Evolutionary conservation across 225 moss, liverwort and hornwort species (phyloP).

Genomic region (Physcomitrium patens): DNA sequence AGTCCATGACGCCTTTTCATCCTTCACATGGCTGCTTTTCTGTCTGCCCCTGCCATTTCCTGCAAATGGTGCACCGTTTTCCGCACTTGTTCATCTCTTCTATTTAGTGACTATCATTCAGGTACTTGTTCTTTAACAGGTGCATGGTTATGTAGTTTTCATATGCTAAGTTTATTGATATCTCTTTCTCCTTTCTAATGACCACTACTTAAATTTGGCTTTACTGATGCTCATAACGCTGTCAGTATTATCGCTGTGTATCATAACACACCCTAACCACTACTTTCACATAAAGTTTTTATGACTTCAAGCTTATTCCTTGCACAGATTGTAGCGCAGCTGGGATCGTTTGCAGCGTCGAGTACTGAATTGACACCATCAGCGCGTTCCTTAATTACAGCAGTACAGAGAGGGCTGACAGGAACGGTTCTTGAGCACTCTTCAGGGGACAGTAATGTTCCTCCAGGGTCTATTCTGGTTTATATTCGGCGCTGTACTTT

Average conservation of each 20-base stretch:
- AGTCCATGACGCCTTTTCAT: constrained; percentile 84
- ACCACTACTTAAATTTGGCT: constrained; percentile 1
- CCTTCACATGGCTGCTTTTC: constrained; percentile 84
- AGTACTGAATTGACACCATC: constrained; percentile 60
- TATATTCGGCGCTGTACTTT: constrained; percentile 76
- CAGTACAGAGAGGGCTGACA: constrained; percentile 58
- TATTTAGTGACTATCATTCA: constrained; percentile 83
- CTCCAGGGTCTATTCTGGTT: constrained; percentile 45
- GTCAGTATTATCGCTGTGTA: neutral
- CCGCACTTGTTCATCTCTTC: constrained; percentile 83
- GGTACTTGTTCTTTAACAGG: constrained; percentile 42
- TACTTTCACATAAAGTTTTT: constrained; percentile 8
- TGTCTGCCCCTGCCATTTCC: constrained; percentile 84
- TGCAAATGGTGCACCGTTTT: constrained; percentile 79
- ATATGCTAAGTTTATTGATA: neutral
- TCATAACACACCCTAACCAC: neutral
- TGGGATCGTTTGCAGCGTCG: constrained; percentile 53
- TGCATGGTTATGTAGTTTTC: neutral
- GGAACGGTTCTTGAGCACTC: constrained; percentile 51
- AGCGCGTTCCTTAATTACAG: constrained; percentile 58
- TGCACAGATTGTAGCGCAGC: constrained; percentile 64
- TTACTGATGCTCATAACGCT: neutral
- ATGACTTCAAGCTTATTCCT: constrained; percentile 20
- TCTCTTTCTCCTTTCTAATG: neutral
- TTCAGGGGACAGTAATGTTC: constrained; percentile 34